Evolutionary conservation across 176 grass and related monocot genomes (phyloP).

Genomic region (Oryza rufipogon): DNA sequence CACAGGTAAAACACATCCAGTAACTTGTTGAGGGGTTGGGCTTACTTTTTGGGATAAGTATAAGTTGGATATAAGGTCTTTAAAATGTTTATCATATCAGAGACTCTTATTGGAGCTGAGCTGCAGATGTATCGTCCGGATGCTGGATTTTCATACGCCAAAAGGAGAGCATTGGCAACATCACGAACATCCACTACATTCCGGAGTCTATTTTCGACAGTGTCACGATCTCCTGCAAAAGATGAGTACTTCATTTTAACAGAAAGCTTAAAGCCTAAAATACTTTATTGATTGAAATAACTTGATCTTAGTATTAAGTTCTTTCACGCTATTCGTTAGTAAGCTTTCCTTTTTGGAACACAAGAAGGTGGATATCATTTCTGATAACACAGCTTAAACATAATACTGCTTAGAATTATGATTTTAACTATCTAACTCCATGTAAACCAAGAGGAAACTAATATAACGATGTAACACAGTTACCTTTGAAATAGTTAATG

Average conservation of each 20-base stretch:
- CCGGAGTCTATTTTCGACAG: conserved; percentile 41
- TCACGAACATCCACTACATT: conserved; percentile 52
- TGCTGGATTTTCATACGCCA: conserved; percentile 42
- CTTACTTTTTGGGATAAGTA: conserved; percentile 53
- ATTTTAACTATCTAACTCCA: background rate
- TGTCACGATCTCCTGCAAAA: conserved; percentile 45
- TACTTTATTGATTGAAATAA: background rate
- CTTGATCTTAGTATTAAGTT: background rate
- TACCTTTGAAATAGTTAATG: conserved; percentile 54
- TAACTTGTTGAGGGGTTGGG: background rate
- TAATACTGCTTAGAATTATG: background rate
- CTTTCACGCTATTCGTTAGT: background rate
- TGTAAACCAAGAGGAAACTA: conserved; percentile 12
- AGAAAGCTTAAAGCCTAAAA: conserved; percentile 21
- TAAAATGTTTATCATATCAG: conserved; percentile 46
- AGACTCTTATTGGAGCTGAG: conserved; percentile 40
- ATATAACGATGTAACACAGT: background rate
- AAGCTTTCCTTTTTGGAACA: background rate
- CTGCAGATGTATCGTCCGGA: conserved; percentile 49
- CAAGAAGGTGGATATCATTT: background rate
- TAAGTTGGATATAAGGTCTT: conserved; percentile 47
- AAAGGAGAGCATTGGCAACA: conserved; percentile 51
- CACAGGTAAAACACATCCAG: background rate
- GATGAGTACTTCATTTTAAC: background rate
- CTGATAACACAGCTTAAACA: background rate